Conservation (phyloP, 257 asterid species). For the Avicennia marina region DNA sequence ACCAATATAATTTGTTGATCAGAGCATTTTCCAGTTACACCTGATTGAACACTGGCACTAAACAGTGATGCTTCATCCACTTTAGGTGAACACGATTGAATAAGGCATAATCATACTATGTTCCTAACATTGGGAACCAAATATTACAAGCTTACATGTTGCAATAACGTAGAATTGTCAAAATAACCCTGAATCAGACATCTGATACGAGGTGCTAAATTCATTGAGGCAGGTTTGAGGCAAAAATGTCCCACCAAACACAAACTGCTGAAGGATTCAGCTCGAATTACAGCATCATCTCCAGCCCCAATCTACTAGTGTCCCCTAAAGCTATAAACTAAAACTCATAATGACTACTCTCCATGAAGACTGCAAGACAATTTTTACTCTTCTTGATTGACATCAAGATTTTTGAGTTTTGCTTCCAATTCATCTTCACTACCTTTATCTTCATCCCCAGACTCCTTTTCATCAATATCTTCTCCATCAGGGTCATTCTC, state of each 20-base stretch:
- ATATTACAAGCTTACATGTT: constrained; percentile 16
- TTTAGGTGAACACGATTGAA: not conserved
- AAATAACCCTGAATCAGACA: constrained; percentile 13
- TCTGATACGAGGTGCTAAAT: constrained; percentile 27
- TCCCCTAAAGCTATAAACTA: constrained; percentile 19
- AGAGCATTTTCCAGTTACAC: too few species aligned
- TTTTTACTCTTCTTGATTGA: constrained; percentile 42
- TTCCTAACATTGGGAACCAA: constrained; percentile 26
- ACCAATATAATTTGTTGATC: too few species aligned
- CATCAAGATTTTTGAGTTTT: constrained; percentile 67
- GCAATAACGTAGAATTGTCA: constrained; percentile 7
- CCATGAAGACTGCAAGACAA: constrained; percentile 2
- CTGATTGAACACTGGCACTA: too few species aligned
- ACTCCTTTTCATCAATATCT: constrained; percentile 59
- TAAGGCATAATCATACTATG: not conserved
- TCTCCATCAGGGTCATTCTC: constrained; percentile 90
- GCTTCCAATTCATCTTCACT: constrained; percentile 61
- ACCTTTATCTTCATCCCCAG: constrained; percentile 59
- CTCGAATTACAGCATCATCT: constrained; percentile 11
- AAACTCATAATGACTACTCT: constrained; percentile 18
- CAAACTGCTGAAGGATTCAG: constrained; percentile 17
- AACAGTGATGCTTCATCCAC: too few species aligned
- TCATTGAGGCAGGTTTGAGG: constrained; percentile 21
- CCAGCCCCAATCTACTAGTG: constrained; percentile 9
- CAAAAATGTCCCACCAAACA: constrained; percentile 24